Conservation (phyloP, 2,329 filamentous ascomycete genomes). For the Sclerotinia spermophila region DNA sequence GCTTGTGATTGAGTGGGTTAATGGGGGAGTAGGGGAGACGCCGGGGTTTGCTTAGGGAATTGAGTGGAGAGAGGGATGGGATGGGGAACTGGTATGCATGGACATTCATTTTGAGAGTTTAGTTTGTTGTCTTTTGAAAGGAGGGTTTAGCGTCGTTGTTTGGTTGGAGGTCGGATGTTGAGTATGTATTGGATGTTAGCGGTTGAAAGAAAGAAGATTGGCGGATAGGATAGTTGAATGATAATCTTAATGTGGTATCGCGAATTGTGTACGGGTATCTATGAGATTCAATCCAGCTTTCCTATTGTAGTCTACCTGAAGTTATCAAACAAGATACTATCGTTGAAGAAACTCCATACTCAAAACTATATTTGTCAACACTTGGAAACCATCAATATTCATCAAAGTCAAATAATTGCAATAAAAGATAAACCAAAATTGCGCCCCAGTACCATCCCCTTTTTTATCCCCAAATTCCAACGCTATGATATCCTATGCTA, state of each 20-base stretch:
- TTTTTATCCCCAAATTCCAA: background rate
- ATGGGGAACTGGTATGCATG: background rate
- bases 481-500: background rate
- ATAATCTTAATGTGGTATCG: background rate
- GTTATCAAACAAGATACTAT: background rate
- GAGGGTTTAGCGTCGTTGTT: background rate
- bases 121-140: background rate
- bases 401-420: background rate
- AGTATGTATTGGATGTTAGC: background rate
- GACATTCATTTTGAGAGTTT: background rate
- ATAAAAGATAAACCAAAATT: background rate
- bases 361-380: background rate
- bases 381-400: rapidly evolving
- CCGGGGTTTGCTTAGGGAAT: background rate
- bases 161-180: background rate
- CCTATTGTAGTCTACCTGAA: rapidly evolving
- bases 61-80: rapidly evolving
- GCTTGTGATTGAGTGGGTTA: slow-evolving; percentile 33
- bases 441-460: background rate
- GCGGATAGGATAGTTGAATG: background rate
- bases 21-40: background rate
- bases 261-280: background rate
- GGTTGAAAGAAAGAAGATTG: background rate
- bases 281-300: background rate
- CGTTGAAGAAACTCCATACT: background rate